Evolutionary conservation across 2,329 filamentous ascomycete species (phyloP), one percentile per base, ranked within the genome.

Genomic region (Leptographium lundbergii): DNA sequence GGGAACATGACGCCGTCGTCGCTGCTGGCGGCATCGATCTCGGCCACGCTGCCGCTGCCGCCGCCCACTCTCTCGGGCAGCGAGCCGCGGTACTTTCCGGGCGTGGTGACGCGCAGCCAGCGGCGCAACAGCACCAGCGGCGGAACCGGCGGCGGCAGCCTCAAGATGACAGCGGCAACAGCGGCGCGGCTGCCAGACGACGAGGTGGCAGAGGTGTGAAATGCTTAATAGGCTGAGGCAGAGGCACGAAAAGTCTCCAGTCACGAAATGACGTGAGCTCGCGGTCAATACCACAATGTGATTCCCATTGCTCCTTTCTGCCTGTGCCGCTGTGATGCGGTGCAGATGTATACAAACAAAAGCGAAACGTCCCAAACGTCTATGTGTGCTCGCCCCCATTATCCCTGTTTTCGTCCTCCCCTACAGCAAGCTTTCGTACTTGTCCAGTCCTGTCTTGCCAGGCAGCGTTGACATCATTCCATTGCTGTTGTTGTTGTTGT

Each of bases 41-140:
- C 47, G 3, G 17, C 48, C n/a, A 14, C 48, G 9, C 10, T 10
- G 45, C 65, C 17, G 65, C 54, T 19, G 7, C 25, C 47, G 7
- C 74, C 79, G 61, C 64, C 73, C 58, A 76, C 81, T 63, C 67
- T 82, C 13, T 80, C 76, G 14, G 81, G 78, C 4, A 78, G 74
- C 55, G 86, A 89, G 69, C 87, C 86, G 13, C 80, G 77, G 62
- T 82, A 89, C 62, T 88, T 89, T 63, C 88, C 88, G 0, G 87
- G 87, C 0, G 79, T 91, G 36, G 78, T 90, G 52, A 76, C 77
- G 19, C 72, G 78, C 58, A 76, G 76, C 67, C 73, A 73, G 54
- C 72, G 76, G 57, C 75, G 69, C 56, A 74, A 72, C 51, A 79
- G 77, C 57, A 67, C 68, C 42, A 45, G 36, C 10, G 13, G 60